Evolutionary conservation across 441 rosid genomes (phyloP), one percentile per base, ranked within the genome.

Genomic region (Viola pubescens): DNA sequence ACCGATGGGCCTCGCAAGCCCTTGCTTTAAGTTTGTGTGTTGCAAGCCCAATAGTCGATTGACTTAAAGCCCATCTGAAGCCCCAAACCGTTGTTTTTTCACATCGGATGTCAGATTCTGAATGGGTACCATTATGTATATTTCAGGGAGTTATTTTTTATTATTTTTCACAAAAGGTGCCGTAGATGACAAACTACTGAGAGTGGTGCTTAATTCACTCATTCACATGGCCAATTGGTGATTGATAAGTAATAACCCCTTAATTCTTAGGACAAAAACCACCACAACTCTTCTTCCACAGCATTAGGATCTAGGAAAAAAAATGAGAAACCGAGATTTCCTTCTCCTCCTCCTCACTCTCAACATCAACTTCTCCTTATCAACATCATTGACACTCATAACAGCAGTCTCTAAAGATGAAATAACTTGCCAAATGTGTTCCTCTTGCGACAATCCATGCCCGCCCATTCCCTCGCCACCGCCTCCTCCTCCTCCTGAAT

Each of bases 381-480:
- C 52, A 56, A 9, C 53, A 9, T 26, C 12, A 46, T 43, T 3
- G 4, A 12, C 73, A 3, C 61, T 66, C 1, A 12, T n/a, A 14
- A 16, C 72, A 3, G 12, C 42, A 7, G 56, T 60, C 9, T 72
- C 78, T 34, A 76, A 68, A 68, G 65, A 77, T 4, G 70, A 77
- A 69, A 42, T 69, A 6, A 59, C 73, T 54, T 86, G 89, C 72
- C 57, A 73, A 49, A 71, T 77, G 82, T 86, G 92, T 52, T 42
- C 65, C 43, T 65, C 74, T 37, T 83, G 89, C 38, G 82, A 74
- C 13, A 83, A 77, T 57, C 85, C 89, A 11, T 86, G 89, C 58
- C 77, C 68, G 38, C 85, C 70, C 13, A 37, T 45, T 1, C 64
- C 67, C 7, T 47, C 63, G 12, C 68, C 71, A 0, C 74, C 63